Percentiles rank a stretch among this genome's conserved stretches.
Evolutionary conservation across 768 basidiomycete species (phyloP).

Genomic region (Pisolithus sp.): DNA sequence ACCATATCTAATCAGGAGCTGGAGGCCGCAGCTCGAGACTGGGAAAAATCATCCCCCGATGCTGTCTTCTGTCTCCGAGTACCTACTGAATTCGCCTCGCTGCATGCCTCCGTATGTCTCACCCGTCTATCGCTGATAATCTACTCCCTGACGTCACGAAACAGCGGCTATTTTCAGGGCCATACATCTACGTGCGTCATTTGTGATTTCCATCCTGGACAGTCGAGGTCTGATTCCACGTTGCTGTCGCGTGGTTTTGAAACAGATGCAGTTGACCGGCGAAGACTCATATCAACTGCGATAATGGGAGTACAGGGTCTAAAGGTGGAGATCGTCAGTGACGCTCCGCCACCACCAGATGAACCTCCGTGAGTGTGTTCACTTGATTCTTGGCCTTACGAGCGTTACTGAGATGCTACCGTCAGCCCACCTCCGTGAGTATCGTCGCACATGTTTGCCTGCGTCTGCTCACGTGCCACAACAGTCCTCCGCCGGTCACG

Average conservation of each 20-base stretch:
- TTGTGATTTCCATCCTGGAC: slow-evolving; percentile 10
- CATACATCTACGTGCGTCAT: slow-evolving; percentile 71
- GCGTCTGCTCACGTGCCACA: slow-evolving; percentile 1
- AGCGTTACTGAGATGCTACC: slow-evolving; percentile 8
- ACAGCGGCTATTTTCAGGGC: slow-evolving; percentile 73
- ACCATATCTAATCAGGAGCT: slow-evolving; percentile 50
- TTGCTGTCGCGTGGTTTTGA: slow-evolving; percentile 17
- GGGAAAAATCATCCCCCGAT: slow-evolving; percentile 83
- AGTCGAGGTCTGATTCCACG: slow-evolving; percentile 5
- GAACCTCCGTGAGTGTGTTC: slow-evolving; percentile 65
- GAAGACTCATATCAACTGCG: slow-evolving; percentile 91
- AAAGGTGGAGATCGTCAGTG: slow-evolving; percentile 80
- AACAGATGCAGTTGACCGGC: slow-evolving; percentile 53
- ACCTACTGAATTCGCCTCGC: slow-evolving; percentile 81
- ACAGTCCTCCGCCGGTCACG: slow-evolving; percentile 60
- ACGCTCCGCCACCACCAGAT: slow-evolving; percentile 78
- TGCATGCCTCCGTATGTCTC: slow-evolving; percentile 69
- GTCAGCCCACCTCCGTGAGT: slow-evolving; percentile 47
- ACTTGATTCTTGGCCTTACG: neutral
- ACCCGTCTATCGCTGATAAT: slow-evolving; percentile 7
- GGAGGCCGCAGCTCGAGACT: slow-evolving; percentile 72
- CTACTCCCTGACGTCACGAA: slow-evolving; percentile 16
- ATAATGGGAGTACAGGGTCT: slow-evolving; percentile 75
- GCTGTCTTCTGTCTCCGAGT: slow-evolving; percentile 70
- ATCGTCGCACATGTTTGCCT: slow-evolving; percentile 10